A percentile compares a stretch with the other conserved stretches of the same genome.
These are phyloP conservation scores for Aspergillus sergii DNA, from an alignment of 2,329 filamentous ascomycete species.

Conservation along the genomic window DNA sequence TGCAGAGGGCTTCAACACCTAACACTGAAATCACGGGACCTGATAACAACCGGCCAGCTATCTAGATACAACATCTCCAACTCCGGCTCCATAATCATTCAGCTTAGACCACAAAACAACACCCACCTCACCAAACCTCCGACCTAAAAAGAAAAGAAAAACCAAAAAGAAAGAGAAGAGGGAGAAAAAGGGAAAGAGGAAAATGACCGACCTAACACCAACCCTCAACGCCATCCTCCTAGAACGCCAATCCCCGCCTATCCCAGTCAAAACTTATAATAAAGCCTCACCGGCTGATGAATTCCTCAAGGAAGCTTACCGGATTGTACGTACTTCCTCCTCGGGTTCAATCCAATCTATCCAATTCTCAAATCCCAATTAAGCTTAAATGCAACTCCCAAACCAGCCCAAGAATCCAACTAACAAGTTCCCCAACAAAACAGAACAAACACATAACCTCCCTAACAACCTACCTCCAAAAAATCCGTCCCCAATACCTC, in stretches of 20 bases:
- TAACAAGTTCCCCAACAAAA: not conserved
- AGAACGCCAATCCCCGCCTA: slow-evolving; percentile 24
- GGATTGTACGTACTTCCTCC: slow-evolving; percentile 64
- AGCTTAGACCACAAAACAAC: not conserved
- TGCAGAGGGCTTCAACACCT: too few species aligned
- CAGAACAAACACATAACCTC: slow-evolving; percentile 84
- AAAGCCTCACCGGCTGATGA: slow-evolving; percentile 60
- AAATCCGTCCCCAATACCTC: slow-evolving; percentile 87
- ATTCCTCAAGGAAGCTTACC: slow-evolving; percentile 91
- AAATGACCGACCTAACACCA: slow-evolving; percentile 46
- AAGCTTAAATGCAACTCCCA: too few species aligned
- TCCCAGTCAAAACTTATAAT: slow-evolving; percentile 28
- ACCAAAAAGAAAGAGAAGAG: not conserved
- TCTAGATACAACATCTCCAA: not conserved
- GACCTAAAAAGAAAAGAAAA: not conserved
- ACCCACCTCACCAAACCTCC: too few species aligned
- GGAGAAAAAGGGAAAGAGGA: not conserved
- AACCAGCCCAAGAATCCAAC: not conserved
- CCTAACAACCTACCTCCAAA: slow-evolving; percentile 76
- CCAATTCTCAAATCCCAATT: too few species aligned
- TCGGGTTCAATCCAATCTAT: not conserved
- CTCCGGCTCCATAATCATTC: not conserved
- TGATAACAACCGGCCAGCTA: not conserved
- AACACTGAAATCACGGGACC: not conserved
- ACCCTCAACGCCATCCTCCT: slow-evolving; percentile 38